Base-by-base conservation (phyloP, 805 yeast species). In the Sungouiozyma intestinalis region DNA sequence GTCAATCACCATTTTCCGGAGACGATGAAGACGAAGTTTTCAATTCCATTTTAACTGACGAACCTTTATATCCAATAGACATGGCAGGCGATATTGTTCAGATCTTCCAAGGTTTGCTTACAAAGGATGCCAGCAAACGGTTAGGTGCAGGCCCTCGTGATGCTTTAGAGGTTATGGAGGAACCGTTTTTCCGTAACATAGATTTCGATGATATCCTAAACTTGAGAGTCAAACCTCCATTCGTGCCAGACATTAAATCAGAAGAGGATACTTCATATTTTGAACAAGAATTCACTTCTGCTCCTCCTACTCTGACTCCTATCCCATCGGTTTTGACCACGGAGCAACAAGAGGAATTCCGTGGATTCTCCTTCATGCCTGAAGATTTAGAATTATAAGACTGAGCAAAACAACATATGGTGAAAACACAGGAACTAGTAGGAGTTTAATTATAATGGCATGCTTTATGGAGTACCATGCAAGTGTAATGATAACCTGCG, bases 11-110 rank as follows among this genome's bases (percentile, higher is more conserved):
- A 32, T 92, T 92, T 67, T 81, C 90, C 51, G 98, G 99, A 50
- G 96, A 88, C 51, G 95, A 85, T 58, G 94, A 85, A 57, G 97
- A 92, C 58, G 98, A 92, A 65, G 87, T 92, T 31, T 92, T 90
- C 66, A 92, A 88, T 63, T 96, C 98, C 13, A 92, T 92, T 55
- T 76, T 88, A 48, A 82, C 92, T 33, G 98, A 92, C 68, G 98
- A 92, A 62, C 97, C 96, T 8, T 70, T 87, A 53, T 92, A 88
- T 63, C 98, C 97, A 29, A 86, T 92, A 49, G 92, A 87, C 59
- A 90, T 92, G 97, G 92, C 96, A 2, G 80, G 94, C 46, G 96
- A 88, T 60, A 86, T 96, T 2, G 98, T 92, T 33, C 87, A 94
- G 48, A 81, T 92, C 38, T 73, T 92, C 63, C 97, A 90, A 64